These are phyloP conservation scores for Linum lewisii DNA, from an alignment of 345 rosid species.

Conservation along the genomic window DNA sequence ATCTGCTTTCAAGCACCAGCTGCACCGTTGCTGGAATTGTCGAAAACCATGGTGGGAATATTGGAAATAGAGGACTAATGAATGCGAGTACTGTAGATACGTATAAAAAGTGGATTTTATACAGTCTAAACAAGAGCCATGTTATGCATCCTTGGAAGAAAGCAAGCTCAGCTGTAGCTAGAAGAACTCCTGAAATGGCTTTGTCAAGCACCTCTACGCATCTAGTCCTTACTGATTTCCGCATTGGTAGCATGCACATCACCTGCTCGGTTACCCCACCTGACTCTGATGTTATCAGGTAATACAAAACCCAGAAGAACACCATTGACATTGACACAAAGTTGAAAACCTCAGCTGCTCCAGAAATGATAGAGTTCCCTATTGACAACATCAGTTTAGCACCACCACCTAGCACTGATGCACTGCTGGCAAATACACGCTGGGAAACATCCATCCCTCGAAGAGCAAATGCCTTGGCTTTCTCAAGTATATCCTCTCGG, in stretches of 20 bases:
- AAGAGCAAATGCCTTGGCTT: constrained; percentile 73
- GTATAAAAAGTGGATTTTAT: constrained; percentile 72
- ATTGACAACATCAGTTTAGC: constrained; percentile 56
- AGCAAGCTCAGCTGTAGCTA: constrained; percentile 91
- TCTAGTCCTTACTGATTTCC: constrained; percentile 43
- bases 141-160: constrained; percentile 93
- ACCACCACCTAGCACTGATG: constrained; percentile 65
- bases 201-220: constrained; percentile 84
- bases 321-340: constrained; percentile 76
- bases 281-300: constrained; percentile 82
- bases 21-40: constrained; percentile 76
- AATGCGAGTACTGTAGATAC: constrained; percentile 77
- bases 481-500: constrained; percentile 69
- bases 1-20: constrained; percentile 61
- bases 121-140: constrained; percentile 82
- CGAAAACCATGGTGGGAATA: constrained; percentile 82
- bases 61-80: constrained; percentile 64
- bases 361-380: constrained; percentile 60
- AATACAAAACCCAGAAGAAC: constrained; percentile 77
- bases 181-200: constrained; percentile 80
- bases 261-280: constrained; percentile 95
- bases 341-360: constrained; percentile 91
- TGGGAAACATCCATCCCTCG: constrained; percentile 74
- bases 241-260: constrained; percentile 76
- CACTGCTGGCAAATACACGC: constrained; percentile 53